Evolutionary conservation across 805 yeast species (phyloP), one percentile per base, ranked within the genome.

Genomic region (Saccharomycopsis schoenii): DNA sequence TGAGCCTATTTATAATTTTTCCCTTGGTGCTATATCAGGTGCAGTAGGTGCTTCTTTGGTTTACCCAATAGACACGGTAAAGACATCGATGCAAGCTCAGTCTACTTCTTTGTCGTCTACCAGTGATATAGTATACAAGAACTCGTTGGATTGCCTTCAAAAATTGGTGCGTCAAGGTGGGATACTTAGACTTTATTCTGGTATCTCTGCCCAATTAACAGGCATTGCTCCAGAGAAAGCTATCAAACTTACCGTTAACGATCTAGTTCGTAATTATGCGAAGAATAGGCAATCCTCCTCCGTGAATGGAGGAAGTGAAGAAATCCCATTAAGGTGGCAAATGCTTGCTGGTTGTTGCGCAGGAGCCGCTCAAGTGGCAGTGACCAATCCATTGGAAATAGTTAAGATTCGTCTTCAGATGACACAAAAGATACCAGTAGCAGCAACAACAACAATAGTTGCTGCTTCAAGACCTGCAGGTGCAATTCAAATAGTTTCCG

Each of bases 141-240:
- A 88, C 68, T 91, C 97, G 9, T 63, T 85, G 25, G 97, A 93
- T 71, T 94, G 98, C 74, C 86, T 92, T 72, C 74, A 78, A 55
- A 90, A 91, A 69, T 90, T 92, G 54, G 64, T 92, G 24, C 74
- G 77, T 52, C 78, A 80, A 64, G 98, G 93, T 75, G 98, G 98
- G 9, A 61, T 61, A 12, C 15, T 57, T 8, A 60, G 60, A 21
- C 80, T 93, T 61, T 93, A 93, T 73, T 86, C 96, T 4, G 99
- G 99, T 60, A 77, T 93, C 58, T 88, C 89, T 10, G 97, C 98
- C 17, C 98, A 94, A 74, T 77, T 93, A 68, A 83, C 94, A 57
- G 99, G 99, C 66, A 98, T 93, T 58, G 98, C 98, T 0, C 99
- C 99, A 1, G 99, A 93, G 73, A 93, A 93, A 77, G 98, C 98